These are phyloP conservation scores for Chenopodium album DNA, from an alignment of 148 eudicot species.

Conservation along the genomic window DNA sequence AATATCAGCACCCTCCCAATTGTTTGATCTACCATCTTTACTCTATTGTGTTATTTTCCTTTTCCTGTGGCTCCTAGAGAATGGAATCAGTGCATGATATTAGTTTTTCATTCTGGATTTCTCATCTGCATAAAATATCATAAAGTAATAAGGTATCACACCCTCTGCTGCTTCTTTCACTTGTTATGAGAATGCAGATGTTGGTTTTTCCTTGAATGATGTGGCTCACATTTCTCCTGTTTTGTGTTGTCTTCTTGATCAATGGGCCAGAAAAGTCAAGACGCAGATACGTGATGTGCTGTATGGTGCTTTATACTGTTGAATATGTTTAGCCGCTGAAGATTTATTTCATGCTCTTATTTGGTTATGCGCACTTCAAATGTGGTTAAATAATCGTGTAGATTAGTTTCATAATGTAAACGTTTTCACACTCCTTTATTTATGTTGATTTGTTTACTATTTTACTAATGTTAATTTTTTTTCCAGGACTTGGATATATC, in stretches of 20 bases:
- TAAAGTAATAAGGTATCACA: not conserved
- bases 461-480: constrained; percentile 9
- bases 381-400: not conserved
- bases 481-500: constrained; percentile 87
- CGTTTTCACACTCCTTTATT: not conserved
- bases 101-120: not conserved
- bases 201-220: not conserved
- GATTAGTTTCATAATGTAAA: not conserved
- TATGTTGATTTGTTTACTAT: not conserved
- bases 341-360: not conserved
- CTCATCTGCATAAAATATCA: not conserved
- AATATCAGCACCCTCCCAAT: not conserved
- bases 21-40: not conserved
- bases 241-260: not conserved
- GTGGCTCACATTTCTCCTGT: not conserved
- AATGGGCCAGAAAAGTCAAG: not conserved
- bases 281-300: not conserved
- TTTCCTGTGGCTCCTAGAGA: not conserved
- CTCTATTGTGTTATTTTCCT: not conserved
- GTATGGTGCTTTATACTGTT: not conserved
- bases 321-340: not conserved
- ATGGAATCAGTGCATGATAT: not conserved
- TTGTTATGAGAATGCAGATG: not conserved
- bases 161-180: not conserved
- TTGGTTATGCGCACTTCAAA: not conserved